Evolutionary conservation across 2,329 filamentous ascomycete species (phyloP).

Genomic region (Geoglossum cookeanum): DNA sequence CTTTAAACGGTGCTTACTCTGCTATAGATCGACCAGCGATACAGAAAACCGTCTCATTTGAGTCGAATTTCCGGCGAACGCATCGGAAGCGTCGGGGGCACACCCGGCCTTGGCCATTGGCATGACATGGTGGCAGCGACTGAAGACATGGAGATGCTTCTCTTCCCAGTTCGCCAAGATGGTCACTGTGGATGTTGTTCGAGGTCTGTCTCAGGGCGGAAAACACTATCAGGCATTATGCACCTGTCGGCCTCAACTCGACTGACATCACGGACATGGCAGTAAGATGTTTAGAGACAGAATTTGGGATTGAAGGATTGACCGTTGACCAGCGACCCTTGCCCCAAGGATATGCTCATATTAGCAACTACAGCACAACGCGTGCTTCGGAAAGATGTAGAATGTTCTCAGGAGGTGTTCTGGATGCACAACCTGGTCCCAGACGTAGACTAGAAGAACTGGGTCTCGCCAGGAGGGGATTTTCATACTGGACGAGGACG

Average conservation of each 20-base stretch:
- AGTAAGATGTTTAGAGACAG: neutral
- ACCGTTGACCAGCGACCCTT: neutral
- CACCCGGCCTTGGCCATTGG: neutral
- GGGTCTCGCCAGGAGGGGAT: no score
- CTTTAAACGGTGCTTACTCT: no score
- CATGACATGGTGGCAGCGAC: neutral
- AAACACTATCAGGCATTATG: neutral
- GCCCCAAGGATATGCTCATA: neutral
- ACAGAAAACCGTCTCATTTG: neutral
- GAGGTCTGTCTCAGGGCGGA: neutral
- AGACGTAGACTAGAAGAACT: no score
- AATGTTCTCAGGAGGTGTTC: neutral
- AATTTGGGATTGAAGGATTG: neutral
- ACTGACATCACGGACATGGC: neutral
- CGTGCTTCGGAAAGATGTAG: neutral
- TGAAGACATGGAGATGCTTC: neutral
- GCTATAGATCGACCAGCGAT: neutral
- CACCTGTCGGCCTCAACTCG: neutral
- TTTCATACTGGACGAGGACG: no score
- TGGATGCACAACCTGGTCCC: no score
- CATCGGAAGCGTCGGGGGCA: neutral
- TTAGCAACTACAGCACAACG: neutral
- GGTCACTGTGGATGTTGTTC: neutral
- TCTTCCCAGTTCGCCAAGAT: neutral
- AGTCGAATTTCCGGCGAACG: neutral